Evolutionary conservation across 306 rosid species (phyloP).

Genomic region (Ormosia semicastrata): DNA sequence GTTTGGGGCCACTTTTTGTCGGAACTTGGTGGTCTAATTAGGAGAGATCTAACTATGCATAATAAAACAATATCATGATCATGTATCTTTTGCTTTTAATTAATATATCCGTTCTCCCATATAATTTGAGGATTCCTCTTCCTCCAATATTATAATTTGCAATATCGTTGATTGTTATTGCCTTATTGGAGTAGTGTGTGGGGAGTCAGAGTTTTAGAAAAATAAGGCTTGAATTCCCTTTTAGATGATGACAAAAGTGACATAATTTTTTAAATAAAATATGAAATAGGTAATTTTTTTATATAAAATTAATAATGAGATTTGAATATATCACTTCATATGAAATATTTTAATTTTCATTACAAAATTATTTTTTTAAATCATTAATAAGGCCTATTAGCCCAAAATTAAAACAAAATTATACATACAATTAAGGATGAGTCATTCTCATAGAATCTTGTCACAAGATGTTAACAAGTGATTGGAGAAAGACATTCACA

Average conservation of each 20-base stretch:
- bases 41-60: not conserved
- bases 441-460: too few species aligned
- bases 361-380: too few species aligned
- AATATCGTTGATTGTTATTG: not conserved
- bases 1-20: not conserved
- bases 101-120: conserved; percentile 12
- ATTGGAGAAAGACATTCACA: too few species aligned
- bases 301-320: too few species aligned
- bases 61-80: not conserved
- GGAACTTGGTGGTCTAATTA: conserved; percentile 7
- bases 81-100: not conserved
- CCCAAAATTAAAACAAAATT: too few species aligned
- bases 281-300: not conserved
- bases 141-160: not conserved
- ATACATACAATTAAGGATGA: too few species aligned
- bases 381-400: too few species aligned
- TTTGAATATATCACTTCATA: too few species aligned
- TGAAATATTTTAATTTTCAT: too few species aligned
- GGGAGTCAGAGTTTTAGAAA: not conserved
- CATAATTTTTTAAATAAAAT: not conserved
- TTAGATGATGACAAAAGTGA: not conserved
- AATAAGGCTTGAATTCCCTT: not conserved
- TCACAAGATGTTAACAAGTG: too few species aligned
- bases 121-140: conserved; percentile 16
- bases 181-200: not conserved